phyloP scores from a whole-genome alignment of 441 rosid genomes.

The Aleurites moluccanus region DNA sequence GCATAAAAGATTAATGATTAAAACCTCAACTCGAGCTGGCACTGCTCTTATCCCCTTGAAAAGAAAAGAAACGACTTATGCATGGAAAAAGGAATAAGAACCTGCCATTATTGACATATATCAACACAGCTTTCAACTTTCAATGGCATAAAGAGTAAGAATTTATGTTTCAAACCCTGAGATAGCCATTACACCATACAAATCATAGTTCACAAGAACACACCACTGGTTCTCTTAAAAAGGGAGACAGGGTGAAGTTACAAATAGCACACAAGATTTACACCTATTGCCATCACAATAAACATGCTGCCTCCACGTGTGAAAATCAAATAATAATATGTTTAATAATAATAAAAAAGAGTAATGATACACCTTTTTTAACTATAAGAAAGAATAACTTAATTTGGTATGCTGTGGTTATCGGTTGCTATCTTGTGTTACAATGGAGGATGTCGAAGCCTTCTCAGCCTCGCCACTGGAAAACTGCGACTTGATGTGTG shows the following conservation, averaged over 20 bases:
- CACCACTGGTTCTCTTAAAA: constrained; percentile 29
- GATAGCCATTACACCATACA: constrained; percentile 4
- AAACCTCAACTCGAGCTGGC: too few relatives aligned
- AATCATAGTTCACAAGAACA: constrained; percentile 21
- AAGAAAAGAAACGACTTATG: not conserved
- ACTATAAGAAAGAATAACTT: not conserved
- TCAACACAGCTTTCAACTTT: not conserved
- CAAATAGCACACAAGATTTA: not conserved
- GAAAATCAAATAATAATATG: not conserved
- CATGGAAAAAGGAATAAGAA: not conserved
- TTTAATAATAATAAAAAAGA: not conserved
- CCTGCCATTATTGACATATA: not conserved
- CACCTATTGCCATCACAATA: constrained; percentile 23
- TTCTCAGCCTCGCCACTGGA: constrained; percentile 23
- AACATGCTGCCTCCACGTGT: constrained; percentile 4
- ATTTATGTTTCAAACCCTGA: not conserved
- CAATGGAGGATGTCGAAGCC: constrained; percentile 22
- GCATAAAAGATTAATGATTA: too few relatives aligned
- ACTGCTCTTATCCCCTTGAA: too few relatives aligned
- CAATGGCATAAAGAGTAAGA: not conserved
- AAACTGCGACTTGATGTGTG: constrained; percentile 39
- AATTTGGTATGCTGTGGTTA: not conserved
- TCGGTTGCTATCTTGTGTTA: constrained; percentile 35
- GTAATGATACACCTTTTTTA: not conserved
- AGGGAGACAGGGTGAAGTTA: constrained; percentile 33